Conservation (phyloP, 2,329 filamentous ascomycete genomes). For the Penicillium capsulatum region DNA sequence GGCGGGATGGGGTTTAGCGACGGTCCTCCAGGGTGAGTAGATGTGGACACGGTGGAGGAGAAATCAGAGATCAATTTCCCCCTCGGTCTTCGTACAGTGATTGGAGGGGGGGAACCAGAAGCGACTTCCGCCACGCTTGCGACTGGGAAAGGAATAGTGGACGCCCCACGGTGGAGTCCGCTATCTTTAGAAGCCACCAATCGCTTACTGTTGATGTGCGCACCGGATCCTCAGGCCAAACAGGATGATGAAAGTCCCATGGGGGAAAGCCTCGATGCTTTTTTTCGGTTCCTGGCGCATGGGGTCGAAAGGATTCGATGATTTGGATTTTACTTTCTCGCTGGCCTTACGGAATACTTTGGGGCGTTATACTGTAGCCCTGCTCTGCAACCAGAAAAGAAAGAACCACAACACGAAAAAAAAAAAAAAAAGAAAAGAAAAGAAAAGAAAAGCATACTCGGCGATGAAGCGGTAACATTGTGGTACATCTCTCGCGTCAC, state of each 20-base stretch:
- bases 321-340: no score
- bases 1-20: background rate
- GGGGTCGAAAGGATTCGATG: no score
- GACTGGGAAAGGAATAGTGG: slow-evolving; percentile 10
- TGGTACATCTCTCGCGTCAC: background rate
- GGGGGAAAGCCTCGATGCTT: background rate
- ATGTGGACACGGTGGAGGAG: slow-evolving; percentile 2
- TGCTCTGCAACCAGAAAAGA: no score
- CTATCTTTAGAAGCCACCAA: slow-evolving; percentile 30
- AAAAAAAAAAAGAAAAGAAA: no score
- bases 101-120: background rate
- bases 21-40: background rate
- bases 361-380: no score
- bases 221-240: no score
- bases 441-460: no score
- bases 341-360: no score
- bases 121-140: slow-evolving; percentile 6
- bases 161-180: slow-evolving; percentile 9
- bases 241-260: slow-evolving; percentile 10
- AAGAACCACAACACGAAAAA: no score
- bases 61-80: slow-evolving; percentile 1
- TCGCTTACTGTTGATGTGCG: slow-evolving; percentile 11
- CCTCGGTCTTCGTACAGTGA: slow-evolving; percentile 1
- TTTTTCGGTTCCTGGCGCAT: background rate
- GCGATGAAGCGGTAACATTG: no score